Percentiles rank a stretch among this genome's conserved stretches.
phyloP scores from a whole-genome alignment of 257 asterid genomes.

The Nicotiana tabacum region DNA sequence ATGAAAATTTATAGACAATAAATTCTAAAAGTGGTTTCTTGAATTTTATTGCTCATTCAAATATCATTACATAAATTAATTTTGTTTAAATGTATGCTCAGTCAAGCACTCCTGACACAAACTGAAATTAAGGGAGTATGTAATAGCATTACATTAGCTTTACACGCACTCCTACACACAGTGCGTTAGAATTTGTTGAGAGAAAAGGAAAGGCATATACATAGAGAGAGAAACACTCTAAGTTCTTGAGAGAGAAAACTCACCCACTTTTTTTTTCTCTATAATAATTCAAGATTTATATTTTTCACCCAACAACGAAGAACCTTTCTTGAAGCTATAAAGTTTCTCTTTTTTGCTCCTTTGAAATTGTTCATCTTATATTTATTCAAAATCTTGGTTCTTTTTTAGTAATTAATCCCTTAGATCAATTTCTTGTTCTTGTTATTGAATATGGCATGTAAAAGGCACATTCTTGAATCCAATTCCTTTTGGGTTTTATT shows the following conservation, averaged over 20 bases:
- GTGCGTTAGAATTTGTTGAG: conserved; percentile 32
- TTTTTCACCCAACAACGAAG: conserved; percentile 9
- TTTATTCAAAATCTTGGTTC: not conserved
- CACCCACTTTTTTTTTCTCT: conserved; percentile 9
- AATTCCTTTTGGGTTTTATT: conserved; percentile 25
- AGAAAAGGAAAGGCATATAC: conserved; percentile 36
- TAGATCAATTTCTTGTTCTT: conserved; percentile 3
- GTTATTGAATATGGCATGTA: not conserved
- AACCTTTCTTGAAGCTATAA: conserved; percentile 24
- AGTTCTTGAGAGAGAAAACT: conserved; percentile 7
- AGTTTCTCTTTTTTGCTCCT: conserved; percentile 7
- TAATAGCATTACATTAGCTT: not conserved
- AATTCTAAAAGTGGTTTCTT: no score
- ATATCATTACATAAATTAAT: no score
- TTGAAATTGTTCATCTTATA: conserved; percentile 3
- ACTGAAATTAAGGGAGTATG: not conserved
- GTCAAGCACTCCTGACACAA: no score
- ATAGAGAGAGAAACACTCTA: not conserved
- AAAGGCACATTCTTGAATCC: conserved; percentile 24
- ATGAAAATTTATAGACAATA: no score
- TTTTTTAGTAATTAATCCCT: not conserved
- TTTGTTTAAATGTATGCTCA: no score
- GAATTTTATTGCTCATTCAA: no score
- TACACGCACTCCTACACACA: not conserved
- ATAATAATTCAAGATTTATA: conserved; percentile 27